Evolutionary conservation across 2,329 filamentous ascomycete species (phyloP).

Genomic region (Penicillium hesseltinei): DNA sequence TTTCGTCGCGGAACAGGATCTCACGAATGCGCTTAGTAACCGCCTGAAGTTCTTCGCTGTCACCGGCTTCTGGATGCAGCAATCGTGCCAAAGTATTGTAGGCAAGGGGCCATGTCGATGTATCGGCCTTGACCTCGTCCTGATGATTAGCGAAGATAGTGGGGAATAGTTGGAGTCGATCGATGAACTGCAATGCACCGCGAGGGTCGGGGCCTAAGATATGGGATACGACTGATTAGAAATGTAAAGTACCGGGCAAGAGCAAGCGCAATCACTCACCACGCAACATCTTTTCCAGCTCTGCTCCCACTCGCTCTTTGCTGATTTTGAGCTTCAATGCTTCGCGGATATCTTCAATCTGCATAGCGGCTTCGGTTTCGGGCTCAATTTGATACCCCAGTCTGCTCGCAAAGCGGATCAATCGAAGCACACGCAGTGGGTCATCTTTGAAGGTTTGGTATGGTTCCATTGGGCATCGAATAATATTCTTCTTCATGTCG

Average conservation of each 20-base stretch:
- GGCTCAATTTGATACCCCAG: slow-evolving; percentile 75
- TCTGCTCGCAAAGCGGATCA: slow-evolving; percentile 87
- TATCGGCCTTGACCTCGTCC: slow-evolving; percentile 56
- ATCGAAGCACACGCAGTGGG: slow-evolving; percentile 77
- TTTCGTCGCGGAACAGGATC: slow-evolving; percentile 60
- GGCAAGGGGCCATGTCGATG: slow-evolving; percentile 58
- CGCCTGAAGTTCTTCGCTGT: slow-evolving; percentile 49
- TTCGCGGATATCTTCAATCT: slow-evolving; percentile 69
- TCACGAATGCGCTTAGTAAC: slow-evolving; percentile 34
- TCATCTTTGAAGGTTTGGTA: slow-evolving; percentile 94
- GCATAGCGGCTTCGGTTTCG: slow-evolving; percentile 70
- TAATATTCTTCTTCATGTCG: slow-evolving; percentile 70
- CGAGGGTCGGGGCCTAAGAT: slow-evolving; percentile 39
- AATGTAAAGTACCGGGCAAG: neutral
- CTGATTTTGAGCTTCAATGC: slow-evolving; percentile 87
- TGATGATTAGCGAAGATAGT: slow-evolving; percentile 45
- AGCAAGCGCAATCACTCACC: slow-evolving; percentile 45
- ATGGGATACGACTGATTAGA: neutral
- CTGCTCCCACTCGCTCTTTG: slow-evolving; percentile 80
- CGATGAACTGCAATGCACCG: slow-evolving; percentile 39
- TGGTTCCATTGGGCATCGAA: slow-evolving; percentile 82
- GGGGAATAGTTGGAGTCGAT: slow-evolving; percentile 38
- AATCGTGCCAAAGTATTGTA: slow-evolving; percentile 64
- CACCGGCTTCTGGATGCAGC: slow-evolving; percentile 31
- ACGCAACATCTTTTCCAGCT: slow-evolving; percentile 87